Conservation (phyloP, 2,329 filamentous ascomycete species). For the Colletotrichum liaoningense region DNA sequence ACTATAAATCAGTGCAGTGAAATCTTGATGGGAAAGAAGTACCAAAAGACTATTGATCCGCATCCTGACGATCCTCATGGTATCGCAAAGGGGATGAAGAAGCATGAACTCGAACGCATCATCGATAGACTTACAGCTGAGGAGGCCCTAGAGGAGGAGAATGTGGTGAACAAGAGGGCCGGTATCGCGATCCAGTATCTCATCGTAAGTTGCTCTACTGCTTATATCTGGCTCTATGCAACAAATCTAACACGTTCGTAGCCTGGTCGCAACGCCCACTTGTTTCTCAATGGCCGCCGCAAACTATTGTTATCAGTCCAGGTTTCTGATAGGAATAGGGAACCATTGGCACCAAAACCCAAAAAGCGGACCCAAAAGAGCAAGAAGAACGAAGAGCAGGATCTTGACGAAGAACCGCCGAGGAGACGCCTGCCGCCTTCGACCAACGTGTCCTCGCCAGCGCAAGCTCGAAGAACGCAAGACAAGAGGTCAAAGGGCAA, state of each 20-base stretch:
- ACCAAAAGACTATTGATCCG: constrained; percentile 65
- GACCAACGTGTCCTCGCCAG: constrained; percentile 66
- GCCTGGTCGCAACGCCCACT: constrained; percentile 54
- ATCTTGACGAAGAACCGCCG: constrained; percentile 38
- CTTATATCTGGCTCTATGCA: background rate
- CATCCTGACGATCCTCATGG: constrained; percentile 73
- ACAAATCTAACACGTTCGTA: constrained; percentile 26
- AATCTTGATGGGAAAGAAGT: constrained; percentile 78
- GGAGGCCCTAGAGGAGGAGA: constrained; percentile 78
- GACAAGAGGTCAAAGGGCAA: constrained; percentile 48
- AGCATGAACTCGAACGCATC: constrained; percentile 84
- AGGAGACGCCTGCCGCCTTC: constrained; percentile 46
- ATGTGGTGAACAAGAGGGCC: constrained; percentile 68
- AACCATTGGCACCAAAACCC: constrained; percentile 42
- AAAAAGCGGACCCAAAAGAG: constrained; percentile 52
- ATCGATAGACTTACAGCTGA: constrained; percentile 81
- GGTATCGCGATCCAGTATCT: constrained; percentile 83
- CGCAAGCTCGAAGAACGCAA: constrained; percentile 24
- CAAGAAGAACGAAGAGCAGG: constrained; percentile 44
- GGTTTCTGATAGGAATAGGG: constrained; percentile 46
- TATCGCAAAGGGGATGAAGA: constrained; percentile 75
- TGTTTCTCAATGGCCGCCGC: constrained; percentile 57
- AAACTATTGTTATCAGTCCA: constrained; percentile 59
- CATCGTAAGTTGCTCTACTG: constrained; percentile 59
- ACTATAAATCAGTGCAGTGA: constrained; percentile 88